Evolutionary conservation across 129 eudicot genomes (phyloP), one percentile per base, ranked within the genome.

Genomic region (Lonicera japonica): DNA sequence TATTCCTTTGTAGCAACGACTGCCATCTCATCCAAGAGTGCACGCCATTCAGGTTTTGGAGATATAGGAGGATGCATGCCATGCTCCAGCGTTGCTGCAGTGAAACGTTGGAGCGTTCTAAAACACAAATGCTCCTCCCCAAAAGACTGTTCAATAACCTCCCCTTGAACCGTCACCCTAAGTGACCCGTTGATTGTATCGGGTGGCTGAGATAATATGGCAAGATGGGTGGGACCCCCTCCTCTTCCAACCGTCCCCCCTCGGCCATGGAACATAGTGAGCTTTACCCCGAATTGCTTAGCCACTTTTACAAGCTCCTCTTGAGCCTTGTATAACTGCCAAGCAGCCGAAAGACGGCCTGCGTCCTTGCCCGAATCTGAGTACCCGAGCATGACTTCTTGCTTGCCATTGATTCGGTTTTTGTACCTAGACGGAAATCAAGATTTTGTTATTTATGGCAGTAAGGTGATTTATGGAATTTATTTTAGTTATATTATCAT

Each of bases 171-270:
- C 10, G 92, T 88, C 18, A 88, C 96, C 66, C 92, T 88, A 56
- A 88, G 96, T 0, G 89, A 88, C 12, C 96, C 96, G 60, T 81
- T 74, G 57, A 88, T 77, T 0, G 89, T 88, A 56, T 84, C 96
- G 0, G 96, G 89, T 47, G 96, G 96, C 74, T 88, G 96, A 68
- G 92, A 84, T 65, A 88, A 71, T 56, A 88, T 81, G 56, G 92
- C 96, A 72, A 88, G 83, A 72, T 88, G 94, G 48, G 89, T 84
- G 40, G 94, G 96, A 22, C 94, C 94, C 5, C 92, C 96, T 64
- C 96, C 92, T 57, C 96, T 70, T 6, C 96, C 92, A 7, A 84
- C 92, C 2, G 91, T 81, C 61, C 95, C 95, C n/a, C 92, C 95
- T 63, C 95, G 79, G 1, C 95, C 95, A 40, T 87, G 92, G 70